Evolutionary conservation across 2,329 filamentous ascomycete species (phyloP), one percentile per base, ranked within the genome.

Genomic region (Drechslerella coelobrocha): DNA sequence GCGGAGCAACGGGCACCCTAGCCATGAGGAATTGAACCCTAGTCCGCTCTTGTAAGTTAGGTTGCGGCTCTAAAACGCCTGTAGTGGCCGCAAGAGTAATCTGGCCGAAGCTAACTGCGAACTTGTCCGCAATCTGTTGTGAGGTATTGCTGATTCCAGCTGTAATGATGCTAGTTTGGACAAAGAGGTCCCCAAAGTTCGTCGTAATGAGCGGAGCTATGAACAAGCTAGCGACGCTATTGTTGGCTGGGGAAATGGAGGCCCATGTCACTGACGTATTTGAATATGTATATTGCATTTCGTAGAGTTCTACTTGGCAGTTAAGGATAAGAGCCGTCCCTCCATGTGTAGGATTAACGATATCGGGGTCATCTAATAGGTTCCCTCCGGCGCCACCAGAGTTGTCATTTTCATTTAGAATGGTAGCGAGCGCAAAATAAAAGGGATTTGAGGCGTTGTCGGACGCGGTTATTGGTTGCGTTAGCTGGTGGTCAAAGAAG

Each of bases 271-370:
- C 52, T 23, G 34, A 55, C 52, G 14, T 24, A 17, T 55, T 55
- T 5, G 34, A 55, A 17, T 41, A 55, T 10, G 8, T 26, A 43
- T 76, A 77, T n/a, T 65, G 43, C 21, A 76, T 62, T 12, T 76
- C 73, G 37, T 75, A 76, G 0, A 74, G 50, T 0, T 74, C 75
- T 8, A 69, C 68, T 12, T 69, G 68, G 66, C 75, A 77, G 1
- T 69, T 68, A 1, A 77, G 47, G 3, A 75, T 47, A 17, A 71
- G 61, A 1, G 68, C 61, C 10, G 68, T 26, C 23, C 68, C 61
- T 17, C 68, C 57, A n/a, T 69, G 47, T 4, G 26, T 52, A 26
- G 27, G 19, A 2, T 23, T 48, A 23, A 73, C 47, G 19, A 73
- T 65, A 14, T 73, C 53, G 9, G 54, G 52, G 21, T 71, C 45